Conservation (phyloP, 2,329 filamentous ascomycete species). For the Echinosphaeria canescens region DNA sequence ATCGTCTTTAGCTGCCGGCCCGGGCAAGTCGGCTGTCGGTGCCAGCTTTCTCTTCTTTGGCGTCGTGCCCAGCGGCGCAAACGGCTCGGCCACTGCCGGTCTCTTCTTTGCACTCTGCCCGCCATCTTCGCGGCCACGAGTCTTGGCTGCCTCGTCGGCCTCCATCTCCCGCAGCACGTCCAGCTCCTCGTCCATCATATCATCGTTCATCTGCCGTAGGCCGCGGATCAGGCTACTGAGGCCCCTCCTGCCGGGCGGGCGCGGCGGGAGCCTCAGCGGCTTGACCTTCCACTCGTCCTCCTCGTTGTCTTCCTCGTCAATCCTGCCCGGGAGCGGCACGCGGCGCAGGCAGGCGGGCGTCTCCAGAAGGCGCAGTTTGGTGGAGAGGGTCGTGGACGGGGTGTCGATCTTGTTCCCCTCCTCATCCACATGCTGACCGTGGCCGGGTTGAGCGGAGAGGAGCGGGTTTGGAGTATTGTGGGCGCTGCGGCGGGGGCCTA, state of each 20-base stretch:
- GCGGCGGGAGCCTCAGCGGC: slow-evolving; percentile 32
- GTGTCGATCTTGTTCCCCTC: slow-evolving; percentile 5
- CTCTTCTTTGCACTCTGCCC: not conserved
- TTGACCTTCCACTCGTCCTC: slow-evolving; percentile 20
- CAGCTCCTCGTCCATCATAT: slow-evolving; percentile 48
- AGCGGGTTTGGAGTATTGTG: slow-evolving; percentile 17
- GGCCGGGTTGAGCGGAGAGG: not conserved
- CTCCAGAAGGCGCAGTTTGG: slow-evolving; percentile 35
- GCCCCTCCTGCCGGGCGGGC: slow-evolving; percentile 42
- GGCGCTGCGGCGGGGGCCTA: slow-evolving; percentile 29
- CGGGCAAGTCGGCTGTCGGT: not conserved
- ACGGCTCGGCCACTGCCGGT: not conserved
- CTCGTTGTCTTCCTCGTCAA: slow-evolving; percentile 36
- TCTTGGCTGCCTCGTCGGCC: slow-evolving; percentile 8
- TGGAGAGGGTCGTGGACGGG: slow-evolving; percentile 14
- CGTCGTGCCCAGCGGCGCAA: too few species aligned
- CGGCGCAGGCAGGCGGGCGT: slow-evolving; percentile 52
- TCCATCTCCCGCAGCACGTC: slow-evolving; percentile 47
- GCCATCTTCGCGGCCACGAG: slow-evolving; percentile 4
- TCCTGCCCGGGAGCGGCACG: slow-evolving; percentile 14
- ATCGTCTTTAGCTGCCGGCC: not conserved
- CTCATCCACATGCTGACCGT: not conserved
- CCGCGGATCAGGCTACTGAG: slow-evolving; percentile 55
- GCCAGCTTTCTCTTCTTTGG: not conserved
- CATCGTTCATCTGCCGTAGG: slow-evolving; percentile 47